phyloP scores from a whole-genome alignment of 31 red algal species.

The Porphyra umbilicalis region DNA sequence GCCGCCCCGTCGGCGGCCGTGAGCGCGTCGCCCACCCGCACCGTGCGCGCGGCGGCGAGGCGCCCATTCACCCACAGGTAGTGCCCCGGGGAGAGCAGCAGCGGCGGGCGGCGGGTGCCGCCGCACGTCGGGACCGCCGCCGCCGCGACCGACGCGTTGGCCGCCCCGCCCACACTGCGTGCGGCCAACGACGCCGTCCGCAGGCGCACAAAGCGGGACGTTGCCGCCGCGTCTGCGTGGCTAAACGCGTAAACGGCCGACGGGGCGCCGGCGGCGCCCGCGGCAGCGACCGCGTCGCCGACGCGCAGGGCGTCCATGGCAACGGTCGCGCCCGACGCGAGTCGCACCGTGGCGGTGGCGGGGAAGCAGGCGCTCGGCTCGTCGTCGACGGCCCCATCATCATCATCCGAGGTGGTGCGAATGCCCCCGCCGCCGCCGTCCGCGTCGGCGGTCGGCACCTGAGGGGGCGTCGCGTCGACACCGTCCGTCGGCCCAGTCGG shows the following conservation, averaged over 20 bases:
- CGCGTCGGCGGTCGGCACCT: no score
- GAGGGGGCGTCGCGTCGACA: no score
- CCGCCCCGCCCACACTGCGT: background rate
- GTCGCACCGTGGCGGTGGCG: conserved; percentile 19
- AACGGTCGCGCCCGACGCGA: conserved; percentile 23
- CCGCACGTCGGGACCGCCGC: no score
- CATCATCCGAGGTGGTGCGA: background rate
- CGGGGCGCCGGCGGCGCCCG: conserved; percentile 6
- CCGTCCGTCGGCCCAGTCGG: no score
- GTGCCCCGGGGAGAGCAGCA: conserved; percentile 29
- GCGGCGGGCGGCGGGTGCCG: background rate
- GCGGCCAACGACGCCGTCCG: background rate
- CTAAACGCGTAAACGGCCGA: conserved; percentile 4
- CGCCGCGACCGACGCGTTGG: background rate
- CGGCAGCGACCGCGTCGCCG: conserved; percentile 32
- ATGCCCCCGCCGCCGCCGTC: background rate
- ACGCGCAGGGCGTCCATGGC: conserved; percentile 27
- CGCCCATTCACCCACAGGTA: conserved; percentile 39
- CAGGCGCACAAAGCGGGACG: background rate
- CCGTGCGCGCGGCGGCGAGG: conserved; percentile 4
- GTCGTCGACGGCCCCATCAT: background rate
- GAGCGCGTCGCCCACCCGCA: conserved; percentile 18
- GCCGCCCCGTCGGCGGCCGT: conserved; percentile 9
- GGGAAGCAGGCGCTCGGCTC: conserved; percentile 55
- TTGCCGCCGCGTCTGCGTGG: background rate